Evolutionary conservation across 2,329 filamentous ascomycete genomes (phyloP), one percentile per base, ranked within the genome.

Genomic region (Aspergillus sp.): DNA sequence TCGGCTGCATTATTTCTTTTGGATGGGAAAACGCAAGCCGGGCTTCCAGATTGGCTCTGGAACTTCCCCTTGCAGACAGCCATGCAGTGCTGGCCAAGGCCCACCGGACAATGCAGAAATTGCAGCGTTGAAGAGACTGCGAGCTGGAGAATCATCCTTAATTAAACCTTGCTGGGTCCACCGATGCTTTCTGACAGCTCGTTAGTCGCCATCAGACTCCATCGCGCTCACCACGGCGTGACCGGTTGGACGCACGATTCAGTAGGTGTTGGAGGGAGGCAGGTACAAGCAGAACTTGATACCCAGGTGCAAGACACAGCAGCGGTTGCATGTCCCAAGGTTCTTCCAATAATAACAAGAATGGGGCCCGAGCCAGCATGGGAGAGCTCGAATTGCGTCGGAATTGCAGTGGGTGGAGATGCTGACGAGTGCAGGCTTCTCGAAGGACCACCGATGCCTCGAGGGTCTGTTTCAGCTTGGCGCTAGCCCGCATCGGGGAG

Each of bases 161-260:
- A 74, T 74, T 58, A 74, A 74, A 74, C 71, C 69, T 71, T 73
- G 65, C 63, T 44, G 50, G 56, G 61, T 55, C 63, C 67, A 62
- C 55, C 57, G 34, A 15, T 4, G 7, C 13, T 54, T 58, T 60
- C 44, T 62, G 54, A 63, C 60, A 64, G 59, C 59, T 64, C 57
- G 34, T 36, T 36, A 15, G 34, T 36, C 34, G 13, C 12, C 34
- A n/a, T n/a, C 34, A 36, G 12, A 13, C 12, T 7, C 5, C 15
- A 5, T 36, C 34, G 34, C 34, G 34, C 32, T 34, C 34, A 15
- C 34, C 34, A 15, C 15, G 12, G 12, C 12, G 34, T 36, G 34
- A 13, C 34, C 34, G 15, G 34, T 36, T 30, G 26, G 8, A 4
- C 9, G 26, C 8, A 30, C 26, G 26, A 30, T 9, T 30, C 9